These are phyloP conservation scores for Microsporum audouinii DNA, from an alignment of 2,329 filamentous ascomycete genomes.

Conservation along the genomic window DNA sequence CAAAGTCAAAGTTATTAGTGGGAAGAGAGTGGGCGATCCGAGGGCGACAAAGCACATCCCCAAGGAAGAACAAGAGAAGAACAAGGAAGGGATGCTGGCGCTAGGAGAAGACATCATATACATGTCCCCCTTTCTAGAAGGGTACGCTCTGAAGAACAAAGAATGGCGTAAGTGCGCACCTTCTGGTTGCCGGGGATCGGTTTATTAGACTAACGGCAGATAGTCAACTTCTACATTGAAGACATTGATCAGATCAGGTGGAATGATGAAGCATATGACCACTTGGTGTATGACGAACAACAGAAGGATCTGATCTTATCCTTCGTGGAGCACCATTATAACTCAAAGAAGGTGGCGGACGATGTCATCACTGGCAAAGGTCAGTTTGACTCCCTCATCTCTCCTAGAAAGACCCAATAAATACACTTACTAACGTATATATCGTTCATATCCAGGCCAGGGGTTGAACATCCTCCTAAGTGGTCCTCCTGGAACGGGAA, in stretches of 20 bases:
- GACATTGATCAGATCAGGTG: constrained; percentile 35
- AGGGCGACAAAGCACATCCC: not conserved
- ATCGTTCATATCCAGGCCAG: not conserved
- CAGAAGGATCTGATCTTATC: constrained; percentile 40
- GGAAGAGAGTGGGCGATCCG: not conserved
- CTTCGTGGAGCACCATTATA: constrained; percentile 37
- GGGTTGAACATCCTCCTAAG: constrained; percentile 7
- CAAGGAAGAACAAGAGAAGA: constrained; percentile 25
- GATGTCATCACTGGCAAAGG: constrained; percentile 28
- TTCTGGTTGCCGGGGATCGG: not conserved
- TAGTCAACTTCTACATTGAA: constrained; percentile 16
- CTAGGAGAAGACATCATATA: constrained; percentile 30
- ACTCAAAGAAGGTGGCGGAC: constrained; percentile 13
- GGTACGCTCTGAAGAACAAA: constrained; percentile 35
- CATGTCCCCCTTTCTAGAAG: constrained; percentile 34
- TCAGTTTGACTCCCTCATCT: constrained; percentile 6
- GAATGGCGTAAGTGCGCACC: constrained; percentile 31
- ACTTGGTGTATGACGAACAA: constrained; percentile 39
- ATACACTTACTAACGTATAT: not conserved
- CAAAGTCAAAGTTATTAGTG: not conserved
- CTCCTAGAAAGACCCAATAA: not conserved
- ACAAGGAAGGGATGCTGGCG: constrained; percentile 32
- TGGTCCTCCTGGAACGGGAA: constrained; percentile 22
- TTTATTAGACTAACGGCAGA: not conserved
- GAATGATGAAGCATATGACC: constrained; percentile 38